Conservation (phyloP, 2,329 filamentous ascomycete genomes). For the Lachnellula willkommii region DNA sequence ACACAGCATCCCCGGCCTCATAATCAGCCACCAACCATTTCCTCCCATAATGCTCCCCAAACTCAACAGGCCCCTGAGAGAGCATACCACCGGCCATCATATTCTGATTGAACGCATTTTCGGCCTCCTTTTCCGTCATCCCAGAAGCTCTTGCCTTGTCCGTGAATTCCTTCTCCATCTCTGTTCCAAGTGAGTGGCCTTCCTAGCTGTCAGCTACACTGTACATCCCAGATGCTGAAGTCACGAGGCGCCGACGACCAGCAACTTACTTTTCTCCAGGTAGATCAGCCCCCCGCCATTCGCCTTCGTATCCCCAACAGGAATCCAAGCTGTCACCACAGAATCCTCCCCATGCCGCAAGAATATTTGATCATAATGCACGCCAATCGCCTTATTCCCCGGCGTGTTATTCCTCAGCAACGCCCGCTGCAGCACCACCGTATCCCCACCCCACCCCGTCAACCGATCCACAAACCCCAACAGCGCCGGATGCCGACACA, state of each 20-base stretch:
- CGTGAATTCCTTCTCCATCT: conserved; percentile 47
- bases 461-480: conserved; percentile 45
- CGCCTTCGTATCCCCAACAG: conserved; percentile 45
- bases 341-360: conserved; percentile 43
- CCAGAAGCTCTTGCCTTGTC: conserved; percentile 43
- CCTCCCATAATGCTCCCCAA: conserved; percentile 21
- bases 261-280: conserved; percentile 41
- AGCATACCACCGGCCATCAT: conserved; percentile 54
- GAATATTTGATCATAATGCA: conserved; percentile 52
- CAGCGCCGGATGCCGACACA: conserved; percentile 44
- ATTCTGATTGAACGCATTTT: conserved; percentile 50
- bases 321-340: conserved; percentile 46
- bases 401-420: conserved; percentile 46
- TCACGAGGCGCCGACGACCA: neutral
- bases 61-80: conserved; percentile 40
- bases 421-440: conserved; percentile 48
- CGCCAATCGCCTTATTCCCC: conserved; percentile 45
- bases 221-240: too few relatives aligned
- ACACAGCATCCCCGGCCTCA: conserved; percentile 38
- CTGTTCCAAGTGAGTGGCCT: conserved; percentile 36
- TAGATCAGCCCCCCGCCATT: conserved; percentile 56
- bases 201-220: neutral
- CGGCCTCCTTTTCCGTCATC: conserved; percentile 47
- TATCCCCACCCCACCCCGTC: conserved; percentile 48
- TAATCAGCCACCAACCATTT: conserved; percentile 34